These are phyloP conservation scores for Leucocoprinus leucothites DNA, from an alignment of 768 basidiomycete species.

Conservation along the genomic window DNA sequence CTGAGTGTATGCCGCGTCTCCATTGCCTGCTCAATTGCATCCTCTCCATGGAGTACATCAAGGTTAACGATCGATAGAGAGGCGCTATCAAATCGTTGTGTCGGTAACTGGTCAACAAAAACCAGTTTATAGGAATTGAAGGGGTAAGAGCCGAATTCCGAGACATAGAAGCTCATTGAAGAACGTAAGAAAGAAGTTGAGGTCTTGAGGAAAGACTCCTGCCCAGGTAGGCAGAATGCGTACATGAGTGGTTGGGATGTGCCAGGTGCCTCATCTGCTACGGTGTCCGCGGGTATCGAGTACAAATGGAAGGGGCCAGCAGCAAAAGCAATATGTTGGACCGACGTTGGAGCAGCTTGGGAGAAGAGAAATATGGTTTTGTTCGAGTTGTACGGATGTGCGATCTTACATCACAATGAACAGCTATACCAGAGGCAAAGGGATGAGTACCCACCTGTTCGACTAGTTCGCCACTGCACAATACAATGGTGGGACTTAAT, in stretches of 20 bases:
- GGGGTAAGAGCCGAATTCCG: constrained; percentile 94
- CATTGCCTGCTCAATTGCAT: constrained; percentile 89
- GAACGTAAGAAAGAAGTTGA: constrained; percentile 77
- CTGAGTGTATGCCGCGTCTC: constrained; percentile 84
- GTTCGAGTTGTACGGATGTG: constrained; percentile 89
- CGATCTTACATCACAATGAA: constrained; percentile 50
- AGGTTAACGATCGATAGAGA: constrained; percentile 76
- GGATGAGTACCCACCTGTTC: constrained; percentile 67
- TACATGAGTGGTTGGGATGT: constrained; percentile 76
- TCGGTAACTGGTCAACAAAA: constrained; percentile 87
- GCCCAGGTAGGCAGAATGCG: constrained; percentile 90
- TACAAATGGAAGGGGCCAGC: constrained; percentile 90
- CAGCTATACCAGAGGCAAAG: constrained; percentile 5
- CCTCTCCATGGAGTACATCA: constrained; percentile 83
- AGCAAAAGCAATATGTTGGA: constrained; percentile 96
- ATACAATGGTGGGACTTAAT: constrained; percentile 76
- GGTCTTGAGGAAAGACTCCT: constrained; percentile 64
- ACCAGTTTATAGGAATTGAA: constrained; percentile 93
- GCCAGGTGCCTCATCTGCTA: constrained; percentile 58
- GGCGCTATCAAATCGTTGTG: constrained; percentile 80
- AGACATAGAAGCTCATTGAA: constrained; percentile 90
- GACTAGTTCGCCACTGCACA: constrained; percentile 92
- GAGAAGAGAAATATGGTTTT: constrained; percentile 95
- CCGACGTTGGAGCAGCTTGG: constrained; percentile 82
- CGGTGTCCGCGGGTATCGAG: constrained; percentile 60